Conservation (phyloP, 2,329 filamentous ascomycete species). For the Pestalotiopsis sp. region DNA sequence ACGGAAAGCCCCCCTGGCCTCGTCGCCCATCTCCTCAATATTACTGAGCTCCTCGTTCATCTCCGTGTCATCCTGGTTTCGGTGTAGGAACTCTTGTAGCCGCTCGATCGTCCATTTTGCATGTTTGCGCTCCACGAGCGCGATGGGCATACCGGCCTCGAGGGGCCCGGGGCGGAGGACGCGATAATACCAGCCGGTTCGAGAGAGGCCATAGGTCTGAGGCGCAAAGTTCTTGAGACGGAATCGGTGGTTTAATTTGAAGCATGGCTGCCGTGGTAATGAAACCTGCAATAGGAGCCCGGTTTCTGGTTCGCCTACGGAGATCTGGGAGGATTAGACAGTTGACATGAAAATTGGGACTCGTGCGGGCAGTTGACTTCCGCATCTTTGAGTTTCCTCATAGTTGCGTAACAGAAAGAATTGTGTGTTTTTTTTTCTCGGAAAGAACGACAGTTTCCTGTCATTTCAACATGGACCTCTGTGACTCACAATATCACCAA, state of each 20-base stretch:
- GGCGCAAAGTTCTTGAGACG: conserved; percentile 64
- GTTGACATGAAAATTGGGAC: not conserved
- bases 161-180: conserved; percentile 59
- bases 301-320: conserved; percentile 32
- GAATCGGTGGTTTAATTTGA: conserved; percentile 71
- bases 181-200: conserved; percentile 70
- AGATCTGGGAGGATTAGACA: conserved; percentile 10
- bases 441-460: no score
- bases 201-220: conserved; percentile 55
- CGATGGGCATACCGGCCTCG: conserved; percentile 57
- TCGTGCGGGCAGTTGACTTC: not conserved
- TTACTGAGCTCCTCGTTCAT: conserved; percentile 56
- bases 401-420: not conserved
- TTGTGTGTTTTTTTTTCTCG: no score
- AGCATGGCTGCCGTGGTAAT: conserved; percentile 66
- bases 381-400: not conserved
- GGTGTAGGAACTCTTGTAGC: conserved; percentile 65
- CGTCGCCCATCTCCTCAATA: conserved; percentile 52
- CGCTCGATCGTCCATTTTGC: conserved; percentile 65
- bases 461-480: not conserved
- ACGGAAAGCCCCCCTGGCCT: conserved; percentile 51
- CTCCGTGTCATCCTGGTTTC: conserved; percentile 50
- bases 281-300: conserved; percentile 59
- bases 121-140: conserved; percentile 55
- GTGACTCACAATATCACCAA: conserved; percentile 57